phyloP scores from a whole-genome alignment of 225 moss, liverwort and hornwort species.

The Physcomitrellopsis africana region DNA sequence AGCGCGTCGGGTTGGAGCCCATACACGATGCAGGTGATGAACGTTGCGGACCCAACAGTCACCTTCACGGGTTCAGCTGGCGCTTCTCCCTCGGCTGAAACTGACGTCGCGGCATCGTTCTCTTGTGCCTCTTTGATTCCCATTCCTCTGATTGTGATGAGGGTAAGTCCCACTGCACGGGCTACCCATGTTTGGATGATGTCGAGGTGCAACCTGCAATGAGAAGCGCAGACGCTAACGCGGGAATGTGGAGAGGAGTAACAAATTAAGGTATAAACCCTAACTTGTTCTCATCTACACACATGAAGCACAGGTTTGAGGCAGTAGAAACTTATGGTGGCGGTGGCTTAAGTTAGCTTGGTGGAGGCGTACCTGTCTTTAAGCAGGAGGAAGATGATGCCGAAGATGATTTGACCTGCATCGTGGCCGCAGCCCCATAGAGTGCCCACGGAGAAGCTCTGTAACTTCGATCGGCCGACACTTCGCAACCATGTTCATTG shows the following conservation, averaged over 20 bases:
- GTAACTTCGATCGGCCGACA: constrained; percentile 78
- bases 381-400: constrained; percentile 80
- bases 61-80: constrained; percentile 43
- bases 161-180: constrained; percentile 79
- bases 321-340: neutral
- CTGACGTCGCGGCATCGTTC: constrained; percentile 49
- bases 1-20: constrained; percentile 92
- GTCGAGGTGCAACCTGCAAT: constrained; percentile 69
- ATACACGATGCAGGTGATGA: constrained; percentile 89
- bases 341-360: neutral
- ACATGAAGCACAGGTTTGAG: too few relatives aligned
- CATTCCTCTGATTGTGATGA: constrained; percentile 81
- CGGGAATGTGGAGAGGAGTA: neutral
- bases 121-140: constrained; percentile 86
- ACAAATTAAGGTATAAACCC: neutral
- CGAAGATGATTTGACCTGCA: constrained; percentile 90
- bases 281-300: neutral
- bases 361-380: constrained; percentile 68
- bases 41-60: constrained; percentile 72
- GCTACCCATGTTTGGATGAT: constrained; percentile 95
- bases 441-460: constrained; percentile 88
- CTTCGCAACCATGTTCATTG: too few relatives aligned
- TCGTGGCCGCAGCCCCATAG: constrained; percentile 96
- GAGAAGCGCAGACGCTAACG: neutral
- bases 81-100: constrained; percentile 50